These are phyloP conservation scores for Myriosclerotinia curreyana DNA, from an alignment of 2,329 filamentous ascomycete genomes.

Conservation along the genomic window DNA sequence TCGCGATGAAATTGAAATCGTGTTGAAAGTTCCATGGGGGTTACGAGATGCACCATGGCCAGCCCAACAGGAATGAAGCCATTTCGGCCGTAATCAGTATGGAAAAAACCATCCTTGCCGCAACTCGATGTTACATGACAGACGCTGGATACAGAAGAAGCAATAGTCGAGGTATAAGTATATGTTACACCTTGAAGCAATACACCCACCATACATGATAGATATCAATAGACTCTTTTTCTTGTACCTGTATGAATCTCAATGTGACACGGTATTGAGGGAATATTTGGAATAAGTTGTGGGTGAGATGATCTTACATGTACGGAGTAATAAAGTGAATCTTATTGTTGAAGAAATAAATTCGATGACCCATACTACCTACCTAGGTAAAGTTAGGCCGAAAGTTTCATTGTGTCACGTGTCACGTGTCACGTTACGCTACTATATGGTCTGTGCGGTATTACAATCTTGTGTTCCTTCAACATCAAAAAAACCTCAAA, in stretches of 20 bases:
- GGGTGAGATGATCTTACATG: no score
- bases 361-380: no score
- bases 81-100: neutral
- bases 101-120: neutral
- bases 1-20: slow-evolving; percentile 6
- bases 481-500: no score
- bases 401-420: no score
- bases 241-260: neutral
- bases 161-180: slow-evolving; percentile 1
- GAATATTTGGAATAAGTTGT: no score
- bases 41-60: neutral
- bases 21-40: neutral
- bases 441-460: no score
- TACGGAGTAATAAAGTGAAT: no score
- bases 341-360: no score
- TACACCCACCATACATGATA: neutral
- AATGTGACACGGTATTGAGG: no score
- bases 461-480: no score
- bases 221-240: neutral
- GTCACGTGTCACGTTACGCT: no score
- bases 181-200: neutral
- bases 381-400: no score
- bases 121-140: slow-evolving; percentile 11
- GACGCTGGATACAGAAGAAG: neutral
- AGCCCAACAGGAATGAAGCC: neutral